Evolutionary conservation across 331 rosid species (phyloP).

Genomic region (Malus hybrid): DNA sequence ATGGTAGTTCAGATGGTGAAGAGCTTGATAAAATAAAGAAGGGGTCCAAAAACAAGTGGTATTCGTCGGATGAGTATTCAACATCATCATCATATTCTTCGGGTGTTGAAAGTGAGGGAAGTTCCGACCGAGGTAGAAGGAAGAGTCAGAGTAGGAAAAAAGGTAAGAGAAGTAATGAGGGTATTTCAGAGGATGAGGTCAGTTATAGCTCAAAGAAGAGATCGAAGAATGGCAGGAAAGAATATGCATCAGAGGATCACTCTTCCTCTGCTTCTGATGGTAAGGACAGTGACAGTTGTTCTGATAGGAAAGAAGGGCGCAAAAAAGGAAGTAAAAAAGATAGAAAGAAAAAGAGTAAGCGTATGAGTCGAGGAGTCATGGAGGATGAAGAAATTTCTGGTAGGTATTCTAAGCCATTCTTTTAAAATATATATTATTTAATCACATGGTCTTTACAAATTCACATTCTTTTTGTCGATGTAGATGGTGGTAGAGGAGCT

Average conservation of each 20-base stretch:
- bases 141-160: constrained; percentile 28
- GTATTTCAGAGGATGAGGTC: constrained; percentile 20
- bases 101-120: constrained; percentile 34
- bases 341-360: constrained; percentile 21
- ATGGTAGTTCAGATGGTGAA: constrained; percentile 52
- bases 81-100: constrained; percentile 38
- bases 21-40: constrained; percentile 38
- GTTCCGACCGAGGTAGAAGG: constrained; percentile 20
- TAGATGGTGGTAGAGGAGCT: constrained; percentile 16
- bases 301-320: background rate
- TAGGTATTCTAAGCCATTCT: background rate
- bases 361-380: constrained; percentile 3
- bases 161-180: constrained; percentile 29
- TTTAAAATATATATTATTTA: background rate
- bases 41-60: constrained; percentile 62
- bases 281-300: background rate
- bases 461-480: background rate
- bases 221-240: constrained; percentile 23
- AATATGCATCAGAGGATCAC: constrained; percentile 26
- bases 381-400: constrained; percentile 17
- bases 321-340: constrained; percentile 12
- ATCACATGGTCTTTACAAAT: background rate
- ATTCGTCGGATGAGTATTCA: constrained; percentile 42
- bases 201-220: constrained; percentile 19
- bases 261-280: constrained; percentile 17